Conservation (phyloP, 257 asterid genomes). For the Cynanchum wilfordii region DNA sequence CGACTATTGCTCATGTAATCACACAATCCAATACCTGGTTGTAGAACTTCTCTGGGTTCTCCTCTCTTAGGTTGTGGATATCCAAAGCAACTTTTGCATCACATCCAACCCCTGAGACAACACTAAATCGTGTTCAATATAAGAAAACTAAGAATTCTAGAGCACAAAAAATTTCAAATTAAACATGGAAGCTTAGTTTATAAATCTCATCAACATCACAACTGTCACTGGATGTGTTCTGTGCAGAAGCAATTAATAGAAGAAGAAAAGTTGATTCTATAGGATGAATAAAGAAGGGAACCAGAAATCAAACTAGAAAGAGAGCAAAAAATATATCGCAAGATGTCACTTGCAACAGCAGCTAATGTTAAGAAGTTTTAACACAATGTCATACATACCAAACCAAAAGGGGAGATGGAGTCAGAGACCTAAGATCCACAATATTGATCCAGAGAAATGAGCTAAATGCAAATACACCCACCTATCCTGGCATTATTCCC, state of each 20-base stretch:
- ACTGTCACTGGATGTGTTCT: neutral
- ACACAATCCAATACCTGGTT: constrained; percentile 57
- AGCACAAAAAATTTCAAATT: neutral
- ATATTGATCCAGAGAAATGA: neutral
- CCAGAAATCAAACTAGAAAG: neutral
- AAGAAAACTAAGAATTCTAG: neutral
- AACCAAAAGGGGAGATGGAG: neutral
- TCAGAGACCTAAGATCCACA: neutral
- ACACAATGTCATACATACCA: neutral
- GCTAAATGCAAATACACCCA: neutral
- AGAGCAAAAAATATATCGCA: neutral
- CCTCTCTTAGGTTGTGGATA: constrained; percentile 94
- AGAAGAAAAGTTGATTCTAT: neutral
- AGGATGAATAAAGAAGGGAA: neutral
- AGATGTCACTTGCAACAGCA: neutral
- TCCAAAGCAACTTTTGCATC: constrained; percentile 99
- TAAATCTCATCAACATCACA: neutral
- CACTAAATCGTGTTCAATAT: neutral
- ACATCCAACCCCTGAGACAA: constrained; percentile 85
- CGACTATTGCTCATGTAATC: neutral
- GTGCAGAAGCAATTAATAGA: neutral
- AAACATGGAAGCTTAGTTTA: neutral
- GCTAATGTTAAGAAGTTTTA: neutral
- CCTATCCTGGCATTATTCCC: neutral
- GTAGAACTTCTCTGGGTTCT: constrained; percentile 97